Evolutionary conservation across 2,329 filamentous ascomycete species (phyloP), one percentile per base, ranked within the genome.

Genomic region (Aphanoascus verrucosus): DNA sequence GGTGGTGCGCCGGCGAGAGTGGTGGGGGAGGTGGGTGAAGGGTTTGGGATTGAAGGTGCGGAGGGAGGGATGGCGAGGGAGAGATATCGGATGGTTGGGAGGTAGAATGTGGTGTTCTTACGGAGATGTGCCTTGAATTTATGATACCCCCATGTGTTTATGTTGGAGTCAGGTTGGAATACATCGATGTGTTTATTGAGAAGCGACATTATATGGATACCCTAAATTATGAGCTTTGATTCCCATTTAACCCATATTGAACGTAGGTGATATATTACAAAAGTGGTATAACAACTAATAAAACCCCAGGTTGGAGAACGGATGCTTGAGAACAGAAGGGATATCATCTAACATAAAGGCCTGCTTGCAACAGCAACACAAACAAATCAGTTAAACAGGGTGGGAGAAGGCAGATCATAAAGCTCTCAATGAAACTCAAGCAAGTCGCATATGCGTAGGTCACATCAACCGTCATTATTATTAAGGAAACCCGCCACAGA

Each of bases 1-100:
- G 91, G 84, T 0, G 89, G 89, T 0, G 76, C 80, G 64, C 89
- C 89, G 0, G 89, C 84, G 0, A 76, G 85, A 53, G 84, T 94
- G 46, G 78, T 94, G 3, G 88, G 86, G 1, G 88, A 94, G 71
- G 78, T 94, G 1, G 59, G 73, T 55, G 70, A 73, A 58, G 68
- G 76, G 57, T 71, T 75, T 69, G 72, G 71, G 59, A 64, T 69
- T 63, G 61, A 76, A 56, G 69, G 69, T 20, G 65, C 72, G 0
- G 69, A 74, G 58, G 72, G 71, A 17, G 69, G 70, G 11, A 60
- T 72, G 65, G 68, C 68, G 40, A 65, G 69, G 54, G 70, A 72
- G 60, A 67, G 67, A 54, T 71, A 72, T 62, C 60, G 68, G 52
- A 46, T 66, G 55, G 69, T 72, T 55, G 69, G 70, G 15, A 43